A percentile compares a stretch with the other conserved stretches of the same genome.
Conservation (phyloP, 1,284 basidiomycete species). For the Fomitopsis schrenkii region DNA sequence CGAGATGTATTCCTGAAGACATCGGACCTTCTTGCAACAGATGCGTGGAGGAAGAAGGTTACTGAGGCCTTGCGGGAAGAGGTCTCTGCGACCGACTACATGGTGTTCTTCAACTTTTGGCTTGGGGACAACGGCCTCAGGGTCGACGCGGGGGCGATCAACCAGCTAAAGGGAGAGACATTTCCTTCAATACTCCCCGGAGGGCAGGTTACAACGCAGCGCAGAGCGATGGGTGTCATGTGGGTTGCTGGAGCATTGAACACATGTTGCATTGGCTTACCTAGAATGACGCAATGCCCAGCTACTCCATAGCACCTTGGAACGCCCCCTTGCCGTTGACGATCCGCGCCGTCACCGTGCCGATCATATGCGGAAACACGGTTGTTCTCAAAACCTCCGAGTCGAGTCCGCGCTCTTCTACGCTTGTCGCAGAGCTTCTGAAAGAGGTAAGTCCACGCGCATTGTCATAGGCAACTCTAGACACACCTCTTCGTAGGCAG, state of each 20-base stretch:
- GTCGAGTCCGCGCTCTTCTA: conserved; percentile 44
- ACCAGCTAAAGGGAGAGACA: conserved; percentile 25
- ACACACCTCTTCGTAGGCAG: conserved; percentile 8
- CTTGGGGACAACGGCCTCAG: too few relatives aligned
- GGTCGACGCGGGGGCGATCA: too few relatives aligned
- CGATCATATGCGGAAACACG: conserved; percentile 59
- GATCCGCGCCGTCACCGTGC: conserved; percentile 45
- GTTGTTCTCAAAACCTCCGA: conserved; percentile 60
- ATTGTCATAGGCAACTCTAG: background rate
- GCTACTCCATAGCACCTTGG: conserved; percentile 27
- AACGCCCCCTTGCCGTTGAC: conserved; percentile 42
- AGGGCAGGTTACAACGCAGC: conserved; percentile 28
- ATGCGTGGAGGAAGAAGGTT: conserved; percentile 37
- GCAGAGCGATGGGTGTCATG: conserved; percentile 30
- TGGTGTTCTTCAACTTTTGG: too few relatives aligned
- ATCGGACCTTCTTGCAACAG: conserved; percentile 37
- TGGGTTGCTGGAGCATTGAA: conserved; percentile 7
- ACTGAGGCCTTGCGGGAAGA: conserved; percentile 33
- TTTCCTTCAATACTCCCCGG: conserved; percentile 26
- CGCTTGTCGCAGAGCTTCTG: conserved; percentile 45
- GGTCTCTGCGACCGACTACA: conserved; percentile 25
- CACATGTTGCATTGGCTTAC: too few relatives aligned
- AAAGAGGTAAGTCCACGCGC: conserved; percentile 29
- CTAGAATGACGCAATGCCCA: background rate
- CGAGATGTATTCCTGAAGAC: conserved; percentile 43